Percentiles rank a stretch among this genome's conserved stretches.
phyloP scores from a whole-genome alignment of 306 rosid species.

The Vachellia collinsii region DNA sequence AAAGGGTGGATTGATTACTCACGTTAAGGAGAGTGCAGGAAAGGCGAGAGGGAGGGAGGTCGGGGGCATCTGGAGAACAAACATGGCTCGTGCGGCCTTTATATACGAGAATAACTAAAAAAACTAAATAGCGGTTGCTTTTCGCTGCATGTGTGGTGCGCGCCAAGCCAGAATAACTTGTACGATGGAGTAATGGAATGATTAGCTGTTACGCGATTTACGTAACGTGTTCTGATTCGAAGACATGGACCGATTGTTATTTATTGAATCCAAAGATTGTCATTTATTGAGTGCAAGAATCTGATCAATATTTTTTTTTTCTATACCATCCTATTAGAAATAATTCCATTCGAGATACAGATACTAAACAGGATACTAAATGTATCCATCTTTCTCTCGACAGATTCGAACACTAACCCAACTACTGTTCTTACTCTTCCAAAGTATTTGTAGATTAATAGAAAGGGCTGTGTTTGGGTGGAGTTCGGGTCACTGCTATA shows the following conservation, averaged over 20 bases:
- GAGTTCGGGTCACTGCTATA: neutral
- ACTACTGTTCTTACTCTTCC: too few relatives aligned
- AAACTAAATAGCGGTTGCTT: constrained; percentile 14
- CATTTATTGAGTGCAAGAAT: too few relatives aligned
- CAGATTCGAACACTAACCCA: too few relatives aligned
- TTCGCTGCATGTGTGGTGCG: constrained; percentile 19
- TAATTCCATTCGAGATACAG: too few relatives aligned
- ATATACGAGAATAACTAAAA: neutral
- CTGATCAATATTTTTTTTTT: too few relatives aligned
- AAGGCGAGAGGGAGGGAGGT: neutral
- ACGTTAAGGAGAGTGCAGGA: constrained; percentile 34
- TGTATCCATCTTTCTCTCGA: too few relatives aligned
- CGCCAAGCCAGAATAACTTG: neutral
- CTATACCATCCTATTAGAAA: too few relatives aligned
- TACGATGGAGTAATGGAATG: neutral
- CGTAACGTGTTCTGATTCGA: neutral
- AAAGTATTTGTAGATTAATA: neutral
- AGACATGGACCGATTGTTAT: neutral
- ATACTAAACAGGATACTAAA: too few relatives aligned
- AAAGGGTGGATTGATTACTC: constrained; percentile 6
- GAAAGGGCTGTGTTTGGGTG: neutral
- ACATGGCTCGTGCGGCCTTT: neutral
- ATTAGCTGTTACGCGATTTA: constrained; percentile 2
- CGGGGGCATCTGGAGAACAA: constrained; percentile 21
- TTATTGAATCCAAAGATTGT: neutral